These are phyloP conservation scores for Penicillium dipodomyicola DNA, from an alignment of 495 filamentous ascomycete species.

Conservation along the genomic window DNA sequence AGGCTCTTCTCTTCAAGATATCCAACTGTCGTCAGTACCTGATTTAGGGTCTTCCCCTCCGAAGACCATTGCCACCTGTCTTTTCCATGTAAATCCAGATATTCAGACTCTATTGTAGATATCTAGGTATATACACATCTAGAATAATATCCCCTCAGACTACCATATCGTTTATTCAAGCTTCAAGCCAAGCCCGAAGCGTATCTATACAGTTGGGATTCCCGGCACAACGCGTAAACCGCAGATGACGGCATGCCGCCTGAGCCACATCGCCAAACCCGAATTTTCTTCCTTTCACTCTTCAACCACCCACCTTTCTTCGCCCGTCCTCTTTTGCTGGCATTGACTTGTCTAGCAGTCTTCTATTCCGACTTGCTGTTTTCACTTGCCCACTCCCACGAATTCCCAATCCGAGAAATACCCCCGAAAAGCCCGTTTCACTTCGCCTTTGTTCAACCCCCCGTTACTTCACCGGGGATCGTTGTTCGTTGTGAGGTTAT, in stretches of 20 bases:
- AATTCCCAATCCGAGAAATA: slow-evolving; percentile 1
- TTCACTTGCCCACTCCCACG: slow-evolving; percentile 1
- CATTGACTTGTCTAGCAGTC: slow-evolving; percentile 54
- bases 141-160: neutral
- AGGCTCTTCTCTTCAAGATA: neutral
- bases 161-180: neutral
- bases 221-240: neutral
- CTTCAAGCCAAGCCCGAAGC: neutral
- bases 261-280: slow-evolving; percentile 22
- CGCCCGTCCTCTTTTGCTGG: slow-evolving; percentile 43
- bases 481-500: slow-evolving; percentile 3
- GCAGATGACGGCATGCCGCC: slow-evolving; percentile 35
- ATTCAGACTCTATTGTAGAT: neutral
- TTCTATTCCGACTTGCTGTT: slow-evolving; percentile 19
- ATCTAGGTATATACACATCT: neutral
- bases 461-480: slow-evolving; percentile 3
- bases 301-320: slow-evolving; percentile 39
- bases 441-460: slow-evolving; percentile 11
- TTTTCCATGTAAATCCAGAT: neutral
- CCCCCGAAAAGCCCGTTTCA: neutral
- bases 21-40: neutral
- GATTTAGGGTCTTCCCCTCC: neutral
- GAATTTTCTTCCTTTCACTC: slow-evolving; percentile 37
- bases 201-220: neutral
- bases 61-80: neutral